Evolutionary conservation across 108 stramenopile species (phyloP).

Genomic region (Bacterosira constricta): DNA sequence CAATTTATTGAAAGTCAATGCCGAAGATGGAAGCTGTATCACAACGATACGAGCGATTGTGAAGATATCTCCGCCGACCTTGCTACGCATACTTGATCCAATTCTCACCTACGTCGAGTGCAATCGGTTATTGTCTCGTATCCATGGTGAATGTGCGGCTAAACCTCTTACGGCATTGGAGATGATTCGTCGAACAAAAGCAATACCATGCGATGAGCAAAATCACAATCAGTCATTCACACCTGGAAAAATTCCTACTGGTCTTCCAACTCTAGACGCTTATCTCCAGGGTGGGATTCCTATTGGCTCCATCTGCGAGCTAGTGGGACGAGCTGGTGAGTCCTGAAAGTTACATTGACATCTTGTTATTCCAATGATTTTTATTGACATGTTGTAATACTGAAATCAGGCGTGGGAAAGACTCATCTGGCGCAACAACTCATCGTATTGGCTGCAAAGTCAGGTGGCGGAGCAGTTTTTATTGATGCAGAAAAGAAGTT

Average conservation of each 20-base stretch:
- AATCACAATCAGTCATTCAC: neutral
- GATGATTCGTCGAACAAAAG: conserved; percentile 19
- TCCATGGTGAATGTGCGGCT: conserved; percentile 51
- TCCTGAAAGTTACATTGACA: too few species aligned
- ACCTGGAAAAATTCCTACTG: conserved; percentile 57
- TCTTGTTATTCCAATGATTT: too few species aligned
- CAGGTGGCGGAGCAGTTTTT: conserved; percentile 66
- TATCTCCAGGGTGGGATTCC: conserved; percentile 69
- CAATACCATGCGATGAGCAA: neutral
- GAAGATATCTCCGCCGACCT: conserved; percentile 34
- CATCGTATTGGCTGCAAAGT: conserved; percentile 62
- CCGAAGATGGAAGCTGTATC: conserved; percentile 16
- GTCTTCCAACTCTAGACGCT: conserved; percentile 60
- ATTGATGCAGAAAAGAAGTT: conserved; percentile 86
- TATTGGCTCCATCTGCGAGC: conserved; percentile 66
- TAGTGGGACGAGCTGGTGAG: conserved; percentile 78
- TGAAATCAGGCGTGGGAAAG: too few species aligned
- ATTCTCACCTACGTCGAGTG: conserved; percentile 71
- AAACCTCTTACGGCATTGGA: conserved; percentile 39
- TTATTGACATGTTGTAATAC: too few species aligned
- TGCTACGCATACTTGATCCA: conserved; percentile 74
- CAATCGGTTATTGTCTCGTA: conserved; percentile 39
- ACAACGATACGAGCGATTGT: conserved; percentile 68
- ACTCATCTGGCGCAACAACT: conserved; percentile 82
- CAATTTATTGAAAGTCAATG: conserved; percentile 16